These are phyloP conservation scores for Salix viminalis DNA, from an alignment of 345 rosid genomes.

Conservation along the genomic window DNA sequence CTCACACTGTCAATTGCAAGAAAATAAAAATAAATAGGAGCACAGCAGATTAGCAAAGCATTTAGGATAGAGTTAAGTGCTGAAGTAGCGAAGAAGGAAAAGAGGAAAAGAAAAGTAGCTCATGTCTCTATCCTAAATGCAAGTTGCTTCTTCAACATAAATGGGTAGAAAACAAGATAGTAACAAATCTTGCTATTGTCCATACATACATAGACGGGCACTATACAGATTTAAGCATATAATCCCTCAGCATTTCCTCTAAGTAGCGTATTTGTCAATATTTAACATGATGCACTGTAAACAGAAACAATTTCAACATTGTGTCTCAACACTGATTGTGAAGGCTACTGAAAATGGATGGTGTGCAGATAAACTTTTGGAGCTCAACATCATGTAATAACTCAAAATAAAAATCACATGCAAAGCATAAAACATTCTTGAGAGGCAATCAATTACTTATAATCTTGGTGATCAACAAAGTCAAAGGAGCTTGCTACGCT, in stretches of 20 bases:
- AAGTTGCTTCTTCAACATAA: background rate
- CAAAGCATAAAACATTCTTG: background rate
- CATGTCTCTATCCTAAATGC: background rate
- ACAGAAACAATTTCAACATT: background rate
- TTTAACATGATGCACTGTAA: background rate
- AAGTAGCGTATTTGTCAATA: background rate
- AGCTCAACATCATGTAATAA: background rate
- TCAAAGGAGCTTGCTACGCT: background rate
- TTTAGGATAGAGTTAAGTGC: background rate
- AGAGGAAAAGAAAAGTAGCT: background rate
- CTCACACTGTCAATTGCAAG: conserved; percentile 60
- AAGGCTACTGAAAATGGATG: background rate
- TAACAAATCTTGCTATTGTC: background rate
- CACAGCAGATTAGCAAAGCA: conserved; percentile 9
- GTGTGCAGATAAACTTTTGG: background rate
- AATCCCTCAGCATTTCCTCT: background rate
- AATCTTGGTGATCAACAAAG: background rate
- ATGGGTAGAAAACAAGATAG: background rate
- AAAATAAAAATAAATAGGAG: background rate
- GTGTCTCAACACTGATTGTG: background rate
- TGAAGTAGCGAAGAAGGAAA: background rate
- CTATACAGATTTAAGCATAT: background rate
- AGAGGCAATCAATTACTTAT: background rate
- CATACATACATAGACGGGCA: background rate
- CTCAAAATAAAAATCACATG: background rate